Base-by-base conservation (phyloP, 805 yeast genomes). In the Danielia reshetovae region DNA sequence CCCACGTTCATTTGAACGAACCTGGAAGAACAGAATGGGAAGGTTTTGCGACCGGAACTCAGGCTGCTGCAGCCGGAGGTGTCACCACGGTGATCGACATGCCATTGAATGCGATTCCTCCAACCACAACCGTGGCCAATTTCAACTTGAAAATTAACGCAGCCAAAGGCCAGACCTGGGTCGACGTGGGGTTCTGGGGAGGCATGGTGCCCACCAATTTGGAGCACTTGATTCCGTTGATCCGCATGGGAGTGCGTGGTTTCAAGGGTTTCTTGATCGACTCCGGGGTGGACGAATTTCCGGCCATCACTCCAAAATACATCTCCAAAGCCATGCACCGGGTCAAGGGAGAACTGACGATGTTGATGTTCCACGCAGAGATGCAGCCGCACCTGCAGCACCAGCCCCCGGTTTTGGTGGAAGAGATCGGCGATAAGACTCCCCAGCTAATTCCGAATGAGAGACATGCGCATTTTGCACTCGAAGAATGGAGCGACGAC, bases 1-100 rank as follows among this genome's bases (percentile, higher is more conserved):
- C 95, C 4, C 97, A 89, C 57, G 97, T 89, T 17, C 97, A 89
- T 53, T 65, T 89, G 48, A 90, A 90, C 57, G 97, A 90, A 52
- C 97, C 97, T 0, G 97, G 97, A n/a, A 68, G 97, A 48, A 89
- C 97, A 1, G 96, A 88, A 43, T 89, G 97, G 97, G 97, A 89
- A 60, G 97, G 97, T 2, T 89, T 90, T 56, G 95, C 80, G n/a
- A 83, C 95, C 0, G 97, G 97, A 0, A 89, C 97, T 0, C 81
- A 81, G 54, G 85, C 96, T 2, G 97, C 97, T 0, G 95, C 95
- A 0, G 72, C 89, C 9, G 97, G 97, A 12, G 97, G 97, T 38
- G 97, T 89, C 31, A 89, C 97, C 16, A 88, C 96, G 0, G 94
- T 89, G 13, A 74, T 89, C 13, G 97, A 89, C 57, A 89, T 89